Conservation (phyloP, 2,329 filamentous ascomycete genomes). For the Ceratocystis cacaofunesta region DNA sequence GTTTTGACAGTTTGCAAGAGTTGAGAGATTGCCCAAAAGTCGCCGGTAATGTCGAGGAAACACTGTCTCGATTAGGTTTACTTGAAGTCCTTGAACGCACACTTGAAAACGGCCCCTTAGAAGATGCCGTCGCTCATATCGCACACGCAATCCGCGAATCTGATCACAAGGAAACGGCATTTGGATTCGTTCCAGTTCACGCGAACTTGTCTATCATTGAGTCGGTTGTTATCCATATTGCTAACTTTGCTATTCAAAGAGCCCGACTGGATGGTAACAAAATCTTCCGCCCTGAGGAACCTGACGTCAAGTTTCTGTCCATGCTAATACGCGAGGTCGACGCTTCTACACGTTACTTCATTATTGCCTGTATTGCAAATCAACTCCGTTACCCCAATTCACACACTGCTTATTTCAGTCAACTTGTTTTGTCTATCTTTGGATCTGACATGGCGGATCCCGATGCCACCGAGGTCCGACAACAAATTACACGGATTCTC, state of each 20-base stretch:
- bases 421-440: conserved; percentile 72
- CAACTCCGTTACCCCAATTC: conserved; percentile 82
- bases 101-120: conserved; percentile 45
- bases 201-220: conserved; percentile 62
- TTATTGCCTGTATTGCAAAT: conserved; percentile 74
- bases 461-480: conserved; percentile 67
- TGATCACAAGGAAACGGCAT: conserved; percentile 40
- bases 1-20: conserved; percentile 63
- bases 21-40: conserved; percentile 52
- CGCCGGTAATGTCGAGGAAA: conserved; percentile 45
- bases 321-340: conserved; percentile 61
- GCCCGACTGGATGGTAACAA: conserved; percentile 44
- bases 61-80: conserved; percentile 39
- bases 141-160: conserved; percentile 52
- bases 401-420: conserved; percentile 86
- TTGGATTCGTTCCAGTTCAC: conserved; percentile 50
- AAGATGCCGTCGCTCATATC: conserved; percentile 63
- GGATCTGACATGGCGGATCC: conserved; percentile 57
- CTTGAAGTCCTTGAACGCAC: conserved; percentile 45
- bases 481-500: conserved; percentile 79
- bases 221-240: conserved; percentile 71
- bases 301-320: conserved; percentile 57
- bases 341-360: conserved; percentile 68
- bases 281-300: conserved; percentile 30
- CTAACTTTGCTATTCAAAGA: conserved; percentile 51